A percentile compares a stretch with the other conserved stretches of the same genome.
Evolutionary conservation across 1,284 basidiomycete genomes (phyloP).

Genomic region (Leccinum fuscescens): DNA sequence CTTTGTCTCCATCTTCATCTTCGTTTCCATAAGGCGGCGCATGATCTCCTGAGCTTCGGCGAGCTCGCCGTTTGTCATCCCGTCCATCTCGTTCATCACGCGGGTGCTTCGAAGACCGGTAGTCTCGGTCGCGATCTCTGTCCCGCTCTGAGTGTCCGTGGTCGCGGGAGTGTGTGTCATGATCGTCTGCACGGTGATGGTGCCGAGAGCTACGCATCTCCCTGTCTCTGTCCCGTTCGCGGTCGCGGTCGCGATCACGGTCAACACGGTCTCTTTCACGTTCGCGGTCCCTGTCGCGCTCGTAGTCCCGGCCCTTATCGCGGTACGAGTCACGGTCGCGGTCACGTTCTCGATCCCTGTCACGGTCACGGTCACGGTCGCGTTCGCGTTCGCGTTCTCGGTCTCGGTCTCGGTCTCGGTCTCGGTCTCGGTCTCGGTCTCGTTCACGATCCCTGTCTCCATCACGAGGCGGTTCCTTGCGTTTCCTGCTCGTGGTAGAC

Average conservation of each 20-base stretch:
- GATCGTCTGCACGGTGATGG: conserved; percentile 33
- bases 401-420: too few relatives aligned
- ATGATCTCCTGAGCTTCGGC: conserved; percentile 35
- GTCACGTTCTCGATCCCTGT: conserved; percentile 38
- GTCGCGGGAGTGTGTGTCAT: conserved; percentile 40
- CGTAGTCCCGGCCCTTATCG: conserved; percentile 35
- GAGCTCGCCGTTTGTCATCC: conserved; percentile 41
- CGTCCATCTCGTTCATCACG: conserved; percentile 50
- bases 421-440: conserved; percentile 42
- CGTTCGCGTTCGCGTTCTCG: conserved; percentile 33
- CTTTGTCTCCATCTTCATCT: conserved; percentile 30
- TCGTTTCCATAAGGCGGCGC: conserved; percentile 39
- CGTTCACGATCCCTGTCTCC: conserved; percentile 38
- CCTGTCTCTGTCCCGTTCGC: conserved; percentile 45
- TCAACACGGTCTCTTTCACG: conserved; percentile 41
- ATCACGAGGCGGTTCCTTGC: conserved; percentile 67
- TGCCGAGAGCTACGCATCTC: conserved; percentile 31
- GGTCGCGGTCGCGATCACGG: conserved; percentile 28
- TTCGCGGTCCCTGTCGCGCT: conserved; percentile 40
- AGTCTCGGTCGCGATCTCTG: conserved; percentile 47
- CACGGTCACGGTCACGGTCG: conserved; percentile 43
- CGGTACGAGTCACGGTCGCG: conserved; percentile 31
- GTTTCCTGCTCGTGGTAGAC: conserved; percentile 70
- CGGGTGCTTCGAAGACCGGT: conserved; percentile 39
- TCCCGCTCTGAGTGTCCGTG: conserved; percentile 38